Evolutionary conservation across 805 yeast species (phyloP).

Genomic region (Phaffomyces opuntiae): DNA sequence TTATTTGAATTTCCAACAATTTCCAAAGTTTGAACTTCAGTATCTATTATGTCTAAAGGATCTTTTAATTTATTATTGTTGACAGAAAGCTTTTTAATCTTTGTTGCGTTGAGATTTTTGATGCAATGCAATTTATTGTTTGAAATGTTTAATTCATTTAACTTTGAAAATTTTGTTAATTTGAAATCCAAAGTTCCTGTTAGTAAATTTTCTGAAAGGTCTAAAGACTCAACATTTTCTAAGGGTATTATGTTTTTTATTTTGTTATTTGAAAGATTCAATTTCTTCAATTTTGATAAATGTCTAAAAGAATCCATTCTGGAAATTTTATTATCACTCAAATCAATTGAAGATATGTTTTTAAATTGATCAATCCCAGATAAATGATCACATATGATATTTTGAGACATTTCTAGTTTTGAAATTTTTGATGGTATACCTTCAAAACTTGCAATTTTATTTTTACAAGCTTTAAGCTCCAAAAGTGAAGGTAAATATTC

Average conservation of each 20-base stretch:
- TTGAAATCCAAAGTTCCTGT: constrained; percentile 6
- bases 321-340: constrained; percentile 34
- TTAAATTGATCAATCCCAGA: constrained; percentile 11
- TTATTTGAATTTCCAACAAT: not conserved
- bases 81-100: not conserved
- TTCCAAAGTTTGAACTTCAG: constrained; percentile 1
- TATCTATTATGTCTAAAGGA: not conserved
- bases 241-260: constrained; percentile 22
- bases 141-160: constrained; percentile 11
- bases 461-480: constrained; percentile 9
- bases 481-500: constrained; percentile 32
- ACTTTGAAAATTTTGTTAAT: constrained; percentile 9
- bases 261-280: constrained; percentile 27
- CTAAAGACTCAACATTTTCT: constrained; percentile 26
- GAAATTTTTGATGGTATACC: constrained; percentile 15
- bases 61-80: constrained; percentile 1
- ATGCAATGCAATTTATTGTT: constrained; percentile 9
- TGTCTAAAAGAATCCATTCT: constrained; percentile 24
- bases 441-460: constrained; percentile 17
- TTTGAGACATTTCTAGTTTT: constrained; percentile 10
- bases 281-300: constrained; percentile 19
- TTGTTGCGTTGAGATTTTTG: not conserved
- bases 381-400: constrained; percentile 17
- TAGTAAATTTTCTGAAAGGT: constrained; percentile 31
- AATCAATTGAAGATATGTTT: constrained; percentile 26